Evolutionary conservation across 2,329 filamentous ascomycete species (phyloP), one percentile per base, ranked within the genome.

Genomic region (Thermothelomyces thermophilus): DNA sequence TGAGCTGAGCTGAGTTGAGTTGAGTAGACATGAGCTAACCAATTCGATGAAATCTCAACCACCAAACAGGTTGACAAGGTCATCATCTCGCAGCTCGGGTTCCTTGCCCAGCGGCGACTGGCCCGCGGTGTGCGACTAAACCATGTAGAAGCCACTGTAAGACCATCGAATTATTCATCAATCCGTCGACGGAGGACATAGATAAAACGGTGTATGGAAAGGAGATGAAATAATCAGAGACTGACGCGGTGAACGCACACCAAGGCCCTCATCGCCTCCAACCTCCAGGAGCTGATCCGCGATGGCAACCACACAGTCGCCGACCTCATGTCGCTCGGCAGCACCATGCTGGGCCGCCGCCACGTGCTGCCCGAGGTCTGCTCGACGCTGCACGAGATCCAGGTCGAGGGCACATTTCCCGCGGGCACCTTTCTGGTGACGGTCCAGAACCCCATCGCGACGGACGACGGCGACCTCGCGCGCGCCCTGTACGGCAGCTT

Each of bases 241-340:
- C 39, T 28, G 31, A 43, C 26, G 16, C 13, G 11, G 16, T 11
- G 6, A 10, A 6, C 14, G 31, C 13, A 6, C 16, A 14, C 28
- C 19, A 17, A 86, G 83, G 86, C 85, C 24, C 77, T 90, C 58
- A 94, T 96, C 63, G 84, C 90, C 55, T 90, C 81, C 65, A 90
- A 90, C 67, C 77, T 97, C 43, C 91, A 96, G 68, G 91, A 97
- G 78, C 84, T 96, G 62, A 94, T 97, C 67, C 90, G 91, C 67
- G 91, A 97, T 91, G 91, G 91, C 65, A 83, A 86, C 59, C 88
- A 96, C 71, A 86, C 80, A 13, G 91, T 97, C 47, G 85, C 90
- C 34, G 90, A 95, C 67, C 87, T 97, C 64, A 97, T 97, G 90
- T 74, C 82, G 54, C 80, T 95, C 56, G 91, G 91, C 60, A 83